Percentiles rank a stretch among this genome's conserved stretches.
Evolutionary conservation across 1,284 basidiomycete genomes (phyloP).

Genomic region (Pseudozyma sp.): DNA sequence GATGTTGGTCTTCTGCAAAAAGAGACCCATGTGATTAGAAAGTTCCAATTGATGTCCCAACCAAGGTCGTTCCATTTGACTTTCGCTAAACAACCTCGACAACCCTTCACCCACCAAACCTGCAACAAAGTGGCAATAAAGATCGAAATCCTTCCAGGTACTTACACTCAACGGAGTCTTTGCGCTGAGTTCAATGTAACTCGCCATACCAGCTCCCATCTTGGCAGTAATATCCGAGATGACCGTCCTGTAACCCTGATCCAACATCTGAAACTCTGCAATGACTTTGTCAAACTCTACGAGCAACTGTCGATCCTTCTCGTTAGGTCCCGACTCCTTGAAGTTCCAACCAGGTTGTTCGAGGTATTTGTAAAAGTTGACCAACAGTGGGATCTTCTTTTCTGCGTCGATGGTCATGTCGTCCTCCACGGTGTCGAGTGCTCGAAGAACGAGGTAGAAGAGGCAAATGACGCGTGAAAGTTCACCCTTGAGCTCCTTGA

Average conservation of each 20-base stretch:
- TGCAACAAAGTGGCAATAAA: slow-evolving; percentile 99
- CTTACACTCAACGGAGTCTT: slow-evolving; percentile 53
- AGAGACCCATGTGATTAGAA: slow-evolving; percentile 93
- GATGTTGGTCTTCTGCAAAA: slow-evolving; percentile 98
- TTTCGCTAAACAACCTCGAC: slow-evolving; percentile 88
- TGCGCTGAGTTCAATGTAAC: slow-evolving; percentile 73
- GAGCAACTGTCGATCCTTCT: slow-evolving; percentile 89
- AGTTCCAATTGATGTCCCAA: slow-evolving; percentile 85
- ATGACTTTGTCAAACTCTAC: slow-evolving; percentile 87
- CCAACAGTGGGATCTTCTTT: slow-evolving; percentile 86
- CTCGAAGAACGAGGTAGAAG: slow-evolving; percentile 94
- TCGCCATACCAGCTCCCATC: slow-evolving; percentile 96
- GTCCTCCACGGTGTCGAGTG: slow-evolving; percentile 95
- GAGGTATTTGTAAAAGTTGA: slow-evolving; percentile 84
- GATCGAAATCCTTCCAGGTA: slow-evolving; percentile 81
- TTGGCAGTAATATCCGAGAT: slow-evolving; percentile 78
- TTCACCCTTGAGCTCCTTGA: slow-evolving; percentile 96
- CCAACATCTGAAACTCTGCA: slow-evolving; percentile 78
- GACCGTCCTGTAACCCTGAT: slow-evolving; percentile 77
- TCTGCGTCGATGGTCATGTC: slow-evolving; percentile 94
- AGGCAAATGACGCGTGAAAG: slow-evolving; percentile 88
- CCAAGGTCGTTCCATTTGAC: slow-evolving; percentile 83
- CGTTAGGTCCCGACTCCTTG: slow-evolving; percentile 81
- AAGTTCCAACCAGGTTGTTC: slow-evolving; percentile 90
- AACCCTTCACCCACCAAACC: slow-evolving; percentile 97